phyloP scores from a whole-genome alignment of 2,329 filamentous ascomycete genomes.

The Leptographium flavum region DNA sequence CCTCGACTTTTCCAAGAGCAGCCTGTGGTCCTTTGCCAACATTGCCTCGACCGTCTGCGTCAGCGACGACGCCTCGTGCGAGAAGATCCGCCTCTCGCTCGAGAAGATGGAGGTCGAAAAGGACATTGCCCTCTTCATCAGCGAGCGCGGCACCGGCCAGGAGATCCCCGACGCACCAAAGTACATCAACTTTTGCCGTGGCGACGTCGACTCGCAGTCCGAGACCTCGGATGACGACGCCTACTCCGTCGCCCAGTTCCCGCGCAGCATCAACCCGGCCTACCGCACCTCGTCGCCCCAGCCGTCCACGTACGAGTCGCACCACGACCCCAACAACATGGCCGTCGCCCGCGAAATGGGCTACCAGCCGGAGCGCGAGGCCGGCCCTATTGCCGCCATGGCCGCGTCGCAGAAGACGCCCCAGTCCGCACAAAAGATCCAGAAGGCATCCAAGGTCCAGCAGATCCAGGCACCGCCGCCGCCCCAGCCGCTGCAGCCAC shows the following conservation, averaged over 20 bases:
- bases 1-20: slow-evolving; percentile 94
- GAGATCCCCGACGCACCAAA: slow-evolving; percentile 95
- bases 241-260: slow-evolving; percentile 93
- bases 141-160: slow-evolving; percentile 77
- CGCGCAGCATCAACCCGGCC: slow-evolving; percentile 84
- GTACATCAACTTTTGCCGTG: slow-evolving; percentile 97
- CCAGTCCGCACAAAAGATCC: slow-evolving; percentile 34
- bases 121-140: slow-evolving; percentile 82
- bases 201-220: slow-evolving; percentile 71
- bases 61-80: slow-evolving; percentile 90
- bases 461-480: slow-evolving; percentile 12
- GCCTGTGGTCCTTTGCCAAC: slow-evolving; percentile 95
- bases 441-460: slow-evolving; percentile 3
- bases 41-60: slow-evolving; percentile 95
- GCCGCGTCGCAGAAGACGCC: slow-evolving; percentile 25
- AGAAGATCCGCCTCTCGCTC: slow-evolving; percentile 84
- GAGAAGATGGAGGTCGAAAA: slow-evolving; percentile 93
- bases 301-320: slow-evolving; percentile 82
- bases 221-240: slow-evolving; percentile 74
- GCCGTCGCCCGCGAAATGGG: slow-evolving; percentile 56
- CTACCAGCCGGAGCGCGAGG: slow-evolving; percentile 31
- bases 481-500: background rate
- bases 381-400: slow-evolving; percentile 23
- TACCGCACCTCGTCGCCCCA: slow-evolving; percentile 94
- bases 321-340: slow-evolving; percentile 66